phyloP scores from a whole-genome alignment of 2,329 filamentous ascomycete genomes.

The Mycosphaerella arachidis region DNA sequence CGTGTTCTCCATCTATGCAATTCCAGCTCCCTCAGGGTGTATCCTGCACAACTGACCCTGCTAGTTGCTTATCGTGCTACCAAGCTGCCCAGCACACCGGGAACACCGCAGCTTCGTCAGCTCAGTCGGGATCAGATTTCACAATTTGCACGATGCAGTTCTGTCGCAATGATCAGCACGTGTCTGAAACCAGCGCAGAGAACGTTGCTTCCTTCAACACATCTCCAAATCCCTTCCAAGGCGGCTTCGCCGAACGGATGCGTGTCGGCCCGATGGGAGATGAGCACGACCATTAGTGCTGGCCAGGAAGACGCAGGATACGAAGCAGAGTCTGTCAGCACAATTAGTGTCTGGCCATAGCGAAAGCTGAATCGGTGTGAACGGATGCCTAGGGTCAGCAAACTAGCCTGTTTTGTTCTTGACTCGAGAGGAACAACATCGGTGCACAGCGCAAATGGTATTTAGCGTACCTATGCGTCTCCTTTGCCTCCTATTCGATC shows the following conservation, averaged over 20 bases:
- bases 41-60: background rate
- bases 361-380: background rate
- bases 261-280: background rate
- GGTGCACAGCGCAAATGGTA: background rate
- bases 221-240: background rate
- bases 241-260: background rate
- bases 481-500: background rate
- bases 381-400: background rate
- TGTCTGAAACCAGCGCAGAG: background rate
- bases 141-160: no score
- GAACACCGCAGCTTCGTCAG: background rate
- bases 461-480: background rate
- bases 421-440: background rate
- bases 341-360: background rate
- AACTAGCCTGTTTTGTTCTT: background rate
- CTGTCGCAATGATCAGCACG: background rate
- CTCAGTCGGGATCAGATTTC: no score
- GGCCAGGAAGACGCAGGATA: background rate
- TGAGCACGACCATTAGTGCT: background rate
- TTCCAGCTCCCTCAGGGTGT: background rate
- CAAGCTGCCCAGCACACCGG: background rate
- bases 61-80: background rate
- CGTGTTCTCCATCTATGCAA: background rate
- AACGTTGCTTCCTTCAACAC: background rate
- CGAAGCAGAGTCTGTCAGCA: background rate